Evolutionary conservation across 108 stramenopile species (phyloP).

Genomic region (Aurantiochytrium sp.): DNA sequence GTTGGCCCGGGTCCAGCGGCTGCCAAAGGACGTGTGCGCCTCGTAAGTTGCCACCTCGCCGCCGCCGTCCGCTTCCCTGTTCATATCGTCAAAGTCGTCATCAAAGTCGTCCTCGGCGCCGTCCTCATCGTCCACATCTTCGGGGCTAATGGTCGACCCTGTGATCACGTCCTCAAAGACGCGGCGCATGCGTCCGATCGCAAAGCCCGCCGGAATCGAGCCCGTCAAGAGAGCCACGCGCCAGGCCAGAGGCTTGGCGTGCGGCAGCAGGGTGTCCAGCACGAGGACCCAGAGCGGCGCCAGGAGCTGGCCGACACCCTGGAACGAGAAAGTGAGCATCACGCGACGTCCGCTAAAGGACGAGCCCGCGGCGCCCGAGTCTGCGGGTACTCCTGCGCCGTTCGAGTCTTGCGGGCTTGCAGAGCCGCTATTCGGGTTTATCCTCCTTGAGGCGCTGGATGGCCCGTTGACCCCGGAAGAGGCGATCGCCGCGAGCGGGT

Average conservation of each 20-base stretch:
- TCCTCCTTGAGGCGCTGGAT: too few species aligned
- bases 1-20: not conserved
- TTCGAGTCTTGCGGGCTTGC: not conserved
- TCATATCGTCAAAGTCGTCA: too few species aligned
- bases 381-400: not conserved
- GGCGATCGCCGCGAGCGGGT: not conserved
- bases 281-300: not conserved
- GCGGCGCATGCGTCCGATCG: not conserved
- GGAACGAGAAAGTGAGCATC: constrained; percentile 11
- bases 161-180: not conserved
- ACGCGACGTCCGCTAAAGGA: not conserved
- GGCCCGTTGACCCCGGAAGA: too few species aligned
- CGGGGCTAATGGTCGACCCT: not conserved
- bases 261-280: not conserved
- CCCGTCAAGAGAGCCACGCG: constrained; percentile 8
- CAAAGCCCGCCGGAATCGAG: not conserved
- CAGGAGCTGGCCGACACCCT: constrained; percentile 6
- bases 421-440: not conserved
- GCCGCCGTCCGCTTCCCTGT: too few species aligned
- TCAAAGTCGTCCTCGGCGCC: too few species aligned
- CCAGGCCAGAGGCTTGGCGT: not conserved
- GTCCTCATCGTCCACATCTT: too few species aligned
- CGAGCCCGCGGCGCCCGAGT: not conserved
- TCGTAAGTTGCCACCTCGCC: not conserved
- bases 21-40: not conserved